Percentiles rank a stretch among this genome's conserved stretches.
Evolutionary conservation across 169 alveolate species (phyloP).

Genomic region (Cryptosporidium baileyi): DNA sequence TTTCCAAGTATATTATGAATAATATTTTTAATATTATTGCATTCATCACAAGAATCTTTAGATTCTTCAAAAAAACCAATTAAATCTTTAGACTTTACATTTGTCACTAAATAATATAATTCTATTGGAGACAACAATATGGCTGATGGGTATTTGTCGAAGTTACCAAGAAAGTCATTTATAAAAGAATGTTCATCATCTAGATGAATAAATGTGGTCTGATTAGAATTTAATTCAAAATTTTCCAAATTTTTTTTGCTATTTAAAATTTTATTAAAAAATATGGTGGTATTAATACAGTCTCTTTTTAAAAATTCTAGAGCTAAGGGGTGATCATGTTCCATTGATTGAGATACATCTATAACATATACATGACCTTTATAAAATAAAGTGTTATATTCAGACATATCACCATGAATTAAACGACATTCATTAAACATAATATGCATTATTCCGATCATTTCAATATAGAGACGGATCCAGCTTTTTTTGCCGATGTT

Average conservation of each 20-base stretch:
- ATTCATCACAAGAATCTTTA: not conserved
- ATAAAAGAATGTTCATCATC: not conserved
- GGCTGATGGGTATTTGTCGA: not conserved
- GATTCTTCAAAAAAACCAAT: slow-evolving; percentile 1
- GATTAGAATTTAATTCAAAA: not conserved
- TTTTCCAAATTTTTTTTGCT: slow-evolving; percentile 18
- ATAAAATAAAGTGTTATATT: slow-evolving; percentile 91
- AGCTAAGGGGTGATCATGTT: slow-evolving; percentile 98
- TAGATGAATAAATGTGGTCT: not conserved
- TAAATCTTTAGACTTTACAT: not conserved
- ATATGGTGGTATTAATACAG: slow-evolving; percentile 92
- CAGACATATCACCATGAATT: slow-evolving; percentile 98
- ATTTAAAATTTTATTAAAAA: slow-evolving; percentile 83
- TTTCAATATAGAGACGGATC: slow-evolving; percentile 84
- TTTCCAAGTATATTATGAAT: slow-evolving; percentile 10
- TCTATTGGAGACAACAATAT: slow-evolving; percentile 36
- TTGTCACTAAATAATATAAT: slow-evolving; percentile 25
- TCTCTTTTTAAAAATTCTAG: slow-evolving; percentile 97
- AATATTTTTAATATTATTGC: not conserved
- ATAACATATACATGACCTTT: slow-evolving; percentile 89
- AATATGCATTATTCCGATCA: slow-evolving; percentile 87
- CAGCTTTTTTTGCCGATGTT: slow-evolving; percentile 72
- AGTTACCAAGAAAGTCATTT: not conserved
- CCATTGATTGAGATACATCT: slow-evolving; percentile 98
- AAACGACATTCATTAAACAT: slow-evolving; percentile 92